Conservation (phyloP, 2,329 filamentous ascomycete genomes). For the Colletotrichum camelliae region DNA sequence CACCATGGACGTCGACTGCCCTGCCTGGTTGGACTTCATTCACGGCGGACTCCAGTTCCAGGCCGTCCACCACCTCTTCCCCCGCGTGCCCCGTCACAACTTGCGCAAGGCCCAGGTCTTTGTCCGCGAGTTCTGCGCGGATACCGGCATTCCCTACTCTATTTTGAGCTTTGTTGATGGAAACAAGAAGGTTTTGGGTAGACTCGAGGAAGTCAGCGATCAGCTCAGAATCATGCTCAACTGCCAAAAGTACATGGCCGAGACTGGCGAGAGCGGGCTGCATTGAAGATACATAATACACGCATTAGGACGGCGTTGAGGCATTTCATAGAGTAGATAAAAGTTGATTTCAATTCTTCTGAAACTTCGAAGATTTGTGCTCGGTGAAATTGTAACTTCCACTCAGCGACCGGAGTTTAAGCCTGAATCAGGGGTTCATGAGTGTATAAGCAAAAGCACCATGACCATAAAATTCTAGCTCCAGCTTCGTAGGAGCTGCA, state of each 20-base stretch:
- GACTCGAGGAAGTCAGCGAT: slow-evolving; percentile 62
- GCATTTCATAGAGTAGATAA: slow-evolving; percentile 14
- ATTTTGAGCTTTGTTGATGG: slow-evolving; percentile 67
- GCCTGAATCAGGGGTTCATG: rapidly evolving
- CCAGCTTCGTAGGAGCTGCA: neutral
- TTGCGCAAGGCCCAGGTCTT: slow-evolving; percentile 63
- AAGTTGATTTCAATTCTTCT: neutral
- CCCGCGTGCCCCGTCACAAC: slow-evolving; percentile 72
- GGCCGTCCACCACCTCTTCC: slow-evolving; percentile 73
- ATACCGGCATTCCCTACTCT: slow-evolving; percentile 67
- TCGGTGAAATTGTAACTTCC: neutral
- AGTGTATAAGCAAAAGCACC: neutral
- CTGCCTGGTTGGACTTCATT: slow-evolving; percentile 73
- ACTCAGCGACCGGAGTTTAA: rapidly evolving
- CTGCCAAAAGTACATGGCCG: slow-evolving; percentile 58
- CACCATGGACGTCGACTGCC: slow-evolving; percentile 78
- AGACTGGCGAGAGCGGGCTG: slow-evolving; percentile 50
- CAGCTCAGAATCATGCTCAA: slow-evolving; percentile 65
- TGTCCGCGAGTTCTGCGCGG: slow-evolving; percentile 68
- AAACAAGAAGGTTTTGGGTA: slow-evolving; percentile 56
- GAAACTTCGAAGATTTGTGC: neutral
- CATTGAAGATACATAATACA: slow-evolving; percentile 25
- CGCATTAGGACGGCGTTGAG: slow-evolving; percentile 7
- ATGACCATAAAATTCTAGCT: neutral
- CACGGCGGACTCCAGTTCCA: slow-evolving; percentile 78